Evolutionary conservation across 1,284 basidiomycete species (phyloP).

Genomic region (Porodaedalea pini): DNA sequence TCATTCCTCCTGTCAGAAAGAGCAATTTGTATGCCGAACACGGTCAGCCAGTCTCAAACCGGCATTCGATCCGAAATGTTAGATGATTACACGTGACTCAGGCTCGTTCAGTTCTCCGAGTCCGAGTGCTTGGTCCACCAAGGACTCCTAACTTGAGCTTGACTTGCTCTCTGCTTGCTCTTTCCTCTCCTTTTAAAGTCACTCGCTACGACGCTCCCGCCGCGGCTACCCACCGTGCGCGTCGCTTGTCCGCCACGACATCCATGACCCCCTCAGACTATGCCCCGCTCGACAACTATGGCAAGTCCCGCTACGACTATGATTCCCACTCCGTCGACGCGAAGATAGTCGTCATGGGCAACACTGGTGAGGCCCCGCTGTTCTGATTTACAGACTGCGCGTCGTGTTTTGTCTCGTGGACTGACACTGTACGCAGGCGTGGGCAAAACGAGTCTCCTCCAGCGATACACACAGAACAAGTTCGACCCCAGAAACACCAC

Average conservation of each 20-base stretch:
- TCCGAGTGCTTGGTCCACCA: not conserved
- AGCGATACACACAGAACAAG: conserved; percentile 88
- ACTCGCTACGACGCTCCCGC: conserved; percentile 1
- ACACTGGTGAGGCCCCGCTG: conserved; percentile 62
- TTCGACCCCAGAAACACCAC: conserved; percentile 85
- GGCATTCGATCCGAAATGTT: conserved; percentile 3
- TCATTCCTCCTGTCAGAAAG: not conserved
- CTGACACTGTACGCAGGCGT: conserved; percentile 53
- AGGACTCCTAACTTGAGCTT: conserved; percentile 10
- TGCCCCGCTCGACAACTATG: conserved; percentile 57
- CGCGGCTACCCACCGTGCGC: conserved; percentile 34
- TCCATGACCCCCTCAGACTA: conserved; percentile 42
- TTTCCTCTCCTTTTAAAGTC: conserved; percentile 1
- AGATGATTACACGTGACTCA: conserved; percentile 8
- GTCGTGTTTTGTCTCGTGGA: not conserved
- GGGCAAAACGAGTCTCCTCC: conserved; percentile 91
- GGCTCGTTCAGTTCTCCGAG: conserved; percentile 5
- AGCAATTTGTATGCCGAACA: too few relatives aligned
- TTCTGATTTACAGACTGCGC: not conserved
- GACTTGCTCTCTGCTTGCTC: conserved; percentile 8
- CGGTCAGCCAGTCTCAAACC: not conserved
- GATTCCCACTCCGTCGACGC: conserved; percentile 74
- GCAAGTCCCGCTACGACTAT: conserved; percentile 58
- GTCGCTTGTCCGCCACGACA: conserved; percentile 25
- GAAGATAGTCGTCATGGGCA: conserved; percentile 96